Evolutionary conservation across 2,329 filamentous ascomycete genomes (phyloP), one percentile per base, ranked within the genome.

Genomic region (Diplocarpon mali): DNA sequence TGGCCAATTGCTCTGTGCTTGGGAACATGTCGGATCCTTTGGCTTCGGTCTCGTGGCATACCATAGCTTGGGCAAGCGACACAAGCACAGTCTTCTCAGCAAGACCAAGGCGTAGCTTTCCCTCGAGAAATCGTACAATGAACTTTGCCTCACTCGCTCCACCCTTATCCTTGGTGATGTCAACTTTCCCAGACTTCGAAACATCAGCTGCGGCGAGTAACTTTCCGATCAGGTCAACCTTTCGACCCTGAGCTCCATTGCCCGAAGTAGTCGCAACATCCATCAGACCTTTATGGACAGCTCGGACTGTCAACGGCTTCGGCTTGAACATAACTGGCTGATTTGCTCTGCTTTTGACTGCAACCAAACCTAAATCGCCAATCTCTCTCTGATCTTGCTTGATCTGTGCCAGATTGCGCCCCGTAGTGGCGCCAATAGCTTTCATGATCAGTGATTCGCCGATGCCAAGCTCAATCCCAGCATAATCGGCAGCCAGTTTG

Each of bases 361-460:
- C 92, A 1, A 98, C 90, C 29, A 96, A 70, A 10, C 92, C 92
- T 10, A 98, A 73, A 63, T 98, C 92, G 43, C 92, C 92, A 64
- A 96, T 95, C 57, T 95, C 88, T 58, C 92, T 88, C 61, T 98
- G 92, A 56, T 96, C 89, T 39, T 84, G 79, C 67, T 95, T 96
- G 70, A 98, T 95, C 42, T 95, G 80, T 31, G 82, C 75, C 38
- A 95, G 66, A 58, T 80, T 94, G 49, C 92, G 80, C 9, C 92
- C 92, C 0, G 92, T 98, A 27, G 82, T 84, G 67, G 96, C 90
- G 10, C 90, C 90, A 59, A 98, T 94, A 5, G 92, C 86, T 64
- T 96, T 98, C 89, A 96, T 96, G 58, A 98, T 95, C 24, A 98
- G 67, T 0, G 90, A 96, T 66, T 98, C 92, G 45, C 92, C 92